Evolutionary conservation across 208 protist genomes (phyloP).

Genomic region (Trypanosoma scelopori): DNA sequence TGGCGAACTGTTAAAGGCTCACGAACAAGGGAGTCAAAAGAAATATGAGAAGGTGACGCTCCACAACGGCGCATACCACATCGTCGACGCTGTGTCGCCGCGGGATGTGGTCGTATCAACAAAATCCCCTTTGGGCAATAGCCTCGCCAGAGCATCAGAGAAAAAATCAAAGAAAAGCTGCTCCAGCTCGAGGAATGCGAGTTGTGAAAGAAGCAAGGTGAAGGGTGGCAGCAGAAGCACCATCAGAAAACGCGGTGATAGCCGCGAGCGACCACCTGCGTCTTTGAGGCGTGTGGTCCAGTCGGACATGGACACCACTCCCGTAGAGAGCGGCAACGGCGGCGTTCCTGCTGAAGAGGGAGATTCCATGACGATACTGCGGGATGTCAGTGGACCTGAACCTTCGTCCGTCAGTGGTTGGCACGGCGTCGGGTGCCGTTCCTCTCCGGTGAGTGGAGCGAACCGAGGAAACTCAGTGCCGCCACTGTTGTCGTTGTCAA

Average conservation of each 20-base stretch:
- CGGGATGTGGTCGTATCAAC: background rate
- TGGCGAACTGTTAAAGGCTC: constrained; percentile 19
- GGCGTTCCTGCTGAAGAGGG: background rate
- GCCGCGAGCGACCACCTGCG: background rate
- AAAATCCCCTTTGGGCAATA: background rate
- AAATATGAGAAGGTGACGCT: constrained; percentile 10
- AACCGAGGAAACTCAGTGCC: background rate
- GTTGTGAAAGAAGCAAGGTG: too few relatives aligned
- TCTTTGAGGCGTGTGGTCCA: background rate
- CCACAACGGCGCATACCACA: constrained; percentile 18
- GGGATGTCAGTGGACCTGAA: background rate
- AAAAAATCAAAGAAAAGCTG: too few relatives aligned
- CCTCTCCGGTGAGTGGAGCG: background rate
- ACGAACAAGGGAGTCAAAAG: constrained; percentile 1
- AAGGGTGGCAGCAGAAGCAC: too few relatives aligned
- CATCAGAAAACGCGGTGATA: background rate
- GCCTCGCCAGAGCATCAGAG: too few relatives aligned
- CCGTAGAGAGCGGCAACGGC: background rate
- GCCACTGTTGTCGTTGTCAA: too few relatives aligned
- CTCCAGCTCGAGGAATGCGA: too few relatives aligned
- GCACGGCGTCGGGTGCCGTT: background rate
- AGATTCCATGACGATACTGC: background rate
- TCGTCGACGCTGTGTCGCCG: constrained; percentile 4
- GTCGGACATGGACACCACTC: background rate
- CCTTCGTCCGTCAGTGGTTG: background rate